Conservation (phyloP, 345 rosid genomes). For the Leavenworthia alabamica region DNA sequence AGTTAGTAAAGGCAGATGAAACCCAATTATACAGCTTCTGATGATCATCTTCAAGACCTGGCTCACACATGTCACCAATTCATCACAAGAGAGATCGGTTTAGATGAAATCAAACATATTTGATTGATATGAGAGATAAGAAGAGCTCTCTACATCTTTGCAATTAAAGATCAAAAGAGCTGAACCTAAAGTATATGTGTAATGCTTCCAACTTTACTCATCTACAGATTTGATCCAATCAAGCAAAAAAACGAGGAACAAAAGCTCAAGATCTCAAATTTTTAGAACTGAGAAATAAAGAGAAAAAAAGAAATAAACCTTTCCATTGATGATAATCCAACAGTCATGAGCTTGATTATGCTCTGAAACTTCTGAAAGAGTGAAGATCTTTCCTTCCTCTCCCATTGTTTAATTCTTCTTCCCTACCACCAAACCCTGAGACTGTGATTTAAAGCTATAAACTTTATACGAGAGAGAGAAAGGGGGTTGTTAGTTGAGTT, state of each 20-base stretch:
- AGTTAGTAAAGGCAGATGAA: background rate
- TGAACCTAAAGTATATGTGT: background rate
- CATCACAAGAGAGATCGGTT: background rate
- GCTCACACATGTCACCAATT: constrained; percentile 3
- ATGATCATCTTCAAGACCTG: background rate
- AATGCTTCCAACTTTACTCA: background rate
- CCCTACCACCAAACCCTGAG: constrained; percentile 26
- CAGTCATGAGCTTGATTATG: constrained; percentile 53
- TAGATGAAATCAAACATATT: background rate
- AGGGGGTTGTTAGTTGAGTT: constrained; percentile 26
- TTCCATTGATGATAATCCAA: constrained; percentile 63
- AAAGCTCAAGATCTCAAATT: constrained; percentile 12
- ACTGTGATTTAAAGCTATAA: constrained; percentile 19
- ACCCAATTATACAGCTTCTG: background rate
- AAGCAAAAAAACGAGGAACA: background rate
- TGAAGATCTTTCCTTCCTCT: constrained; percentile 45
- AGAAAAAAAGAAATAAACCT: constrained; percentile 37
- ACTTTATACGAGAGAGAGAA: constrained; percentile 13
- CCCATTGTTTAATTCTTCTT: constrained; percentile 35
- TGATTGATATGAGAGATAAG: background rate
- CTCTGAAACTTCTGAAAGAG: constrained; percentile 59
- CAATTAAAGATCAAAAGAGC: background rate
- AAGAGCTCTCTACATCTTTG: background rate
- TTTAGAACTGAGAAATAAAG: background rate
- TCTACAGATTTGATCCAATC: constrained; percentile 9